Conservation (phyloP, 1,284 basidiomycete species). For the Baeospora myosura region DNA sequence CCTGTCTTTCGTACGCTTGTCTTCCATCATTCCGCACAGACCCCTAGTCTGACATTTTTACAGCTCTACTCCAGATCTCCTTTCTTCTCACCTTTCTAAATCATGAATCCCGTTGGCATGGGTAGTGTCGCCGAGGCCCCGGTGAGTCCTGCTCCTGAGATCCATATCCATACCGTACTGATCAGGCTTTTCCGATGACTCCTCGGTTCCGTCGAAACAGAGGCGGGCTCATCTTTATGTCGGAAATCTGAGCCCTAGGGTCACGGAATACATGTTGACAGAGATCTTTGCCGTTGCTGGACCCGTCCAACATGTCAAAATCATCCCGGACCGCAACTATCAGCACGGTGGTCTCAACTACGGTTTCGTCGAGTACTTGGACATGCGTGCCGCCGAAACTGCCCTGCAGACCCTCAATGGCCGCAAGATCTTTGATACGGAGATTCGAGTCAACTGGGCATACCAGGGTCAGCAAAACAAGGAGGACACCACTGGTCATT, state of each 20-base stretch:
- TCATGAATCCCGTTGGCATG: conserved; percentile 76
- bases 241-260: conserved; percentile 90
- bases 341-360: conserved; percentile 97
- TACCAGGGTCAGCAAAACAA: conserved; percentile 95
- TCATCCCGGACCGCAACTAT: conserved; percentile 96
- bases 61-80: conserved; percentile 27
- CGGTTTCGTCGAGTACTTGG: conserved; percentile 95
- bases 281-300: conserved; percentile 96
- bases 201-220: conserved; percentile 30
- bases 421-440: conserved; percentile 95
- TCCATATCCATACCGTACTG: conserved; percentile 18
- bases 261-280: conserved; percentile 90
- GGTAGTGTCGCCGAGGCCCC: conserved; percentile 64
- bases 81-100: conserved; percentile 44
- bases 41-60: conserved; percentile 29
- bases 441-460: conserved; percentile 96
- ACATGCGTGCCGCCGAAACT: conserved; percentile 96
- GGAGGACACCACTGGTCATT: conserved; percentile 93
- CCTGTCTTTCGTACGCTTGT: conserved; percentile 30
- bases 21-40: conserved; percentile 15
- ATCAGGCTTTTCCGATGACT: conserved; percentile 22
- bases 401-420: conserved; percentile 95
- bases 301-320: conserved; percentile 94
- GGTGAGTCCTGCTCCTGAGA: conserved; percentile 36
- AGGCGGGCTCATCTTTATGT: conserved; percentile 93